Evolutionary conservation across 169 alveolate genomes (phyloP).

Genomic region (Perkinsus marinus): DNA sequence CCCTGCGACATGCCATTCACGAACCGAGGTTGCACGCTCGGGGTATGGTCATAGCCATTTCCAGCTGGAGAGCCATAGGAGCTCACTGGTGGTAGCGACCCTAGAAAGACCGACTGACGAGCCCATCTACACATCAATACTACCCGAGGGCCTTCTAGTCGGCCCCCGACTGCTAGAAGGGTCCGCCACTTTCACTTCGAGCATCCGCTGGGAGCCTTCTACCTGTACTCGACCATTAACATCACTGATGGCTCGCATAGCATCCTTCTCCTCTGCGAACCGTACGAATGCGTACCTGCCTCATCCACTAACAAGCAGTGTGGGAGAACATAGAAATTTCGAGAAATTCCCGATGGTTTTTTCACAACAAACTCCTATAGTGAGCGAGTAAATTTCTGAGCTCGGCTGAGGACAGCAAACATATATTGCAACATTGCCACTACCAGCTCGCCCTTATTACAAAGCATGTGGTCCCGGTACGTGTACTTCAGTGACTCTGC

Average conservation of each 20-base stretch:
- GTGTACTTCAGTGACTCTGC: background rate
- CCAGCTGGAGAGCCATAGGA: background rate
- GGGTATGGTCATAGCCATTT: background rate
- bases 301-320: background rate
- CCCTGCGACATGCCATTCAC: background rate
- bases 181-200: background rate
- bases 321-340: no score
- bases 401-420: no score
- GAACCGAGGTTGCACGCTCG: background rate
- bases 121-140: background rate
- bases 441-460: background rate
- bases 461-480: background rate
- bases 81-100: background rate
- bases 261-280: background rate
- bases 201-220: background rate
- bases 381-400: no score
- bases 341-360: no score
- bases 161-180: background rate
- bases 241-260: background rate
- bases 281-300: background rate
- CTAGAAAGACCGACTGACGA: background rate
- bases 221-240: background rate
- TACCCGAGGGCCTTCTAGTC: background rate
- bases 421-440: no score
- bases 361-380: no score